Evolutionary conservation across 1,284 basidiomycete genomes (phyloP).

Genomic region (Omphalotus olearius): DNA sequence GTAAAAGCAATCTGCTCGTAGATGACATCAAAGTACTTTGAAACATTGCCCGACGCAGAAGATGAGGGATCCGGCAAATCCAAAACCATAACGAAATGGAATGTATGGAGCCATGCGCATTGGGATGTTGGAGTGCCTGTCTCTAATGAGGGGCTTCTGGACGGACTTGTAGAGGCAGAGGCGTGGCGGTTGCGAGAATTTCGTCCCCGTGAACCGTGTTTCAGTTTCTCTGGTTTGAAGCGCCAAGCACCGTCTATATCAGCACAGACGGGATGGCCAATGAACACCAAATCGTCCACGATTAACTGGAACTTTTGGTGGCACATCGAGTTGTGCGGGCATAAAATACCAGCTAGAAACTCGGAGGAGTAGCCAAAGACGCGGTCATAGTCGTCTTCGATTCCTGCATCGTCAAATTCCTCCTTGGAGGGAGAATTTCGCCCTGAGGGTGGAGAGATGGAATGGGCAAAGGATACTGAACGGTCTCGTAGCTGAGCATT

Average conservation of each 20-base stretch:
- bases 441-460: slow-evolving; percentile 33
- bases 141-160: slow-evolving; percentile 30
- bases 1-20: slow-evolving; percentile 88
- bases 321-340: slow-evolving; percentile 77
- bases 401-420: slow-evolving; percentile 31
- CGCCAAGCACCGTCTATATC: slow-evolving; percentile 72
- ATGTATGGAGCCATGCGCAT: slow-evolving; percentile 67
- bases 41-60: slow-evolving; percentile 68
- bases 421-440: slow-evolving; percentile 40
- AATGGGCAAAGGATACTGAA: slow-evolving; percentile 24
- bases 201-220: slow-evolving; percentile 45
- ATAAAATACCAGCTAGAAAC: slow-evolving; percentile 80
- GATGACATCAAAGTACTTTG: slow-evolving; percentile 77
- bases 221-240: slow-evolving; percentile 58
- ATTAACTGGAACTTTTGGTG: slow-evolving; percentile 94
- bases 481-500: slow-evolving; percentile 25
- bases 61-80: slow-evolving; percentile 88
- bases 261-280: slow-evolving; percentile 90
- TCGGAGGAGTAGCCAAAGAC: slow-evolving; percentile 80
- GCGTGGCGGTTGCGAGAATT: slow-evolving; percentile 42
- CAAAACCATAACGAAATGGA: slow-evolving; percentile 85
- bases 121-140: slow-evolving; percentile 23
- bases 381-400: slow-evolving; percentile 45
- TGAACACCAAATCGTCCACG: slow-evolving; percentile 90
- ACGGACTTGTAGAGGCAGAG: slow-evolving; percentile 23